Base-by-base conservation (phyloP, 1,284 basidiomycete genomes). In the Lentinula novae-zelandiae region DNA sequence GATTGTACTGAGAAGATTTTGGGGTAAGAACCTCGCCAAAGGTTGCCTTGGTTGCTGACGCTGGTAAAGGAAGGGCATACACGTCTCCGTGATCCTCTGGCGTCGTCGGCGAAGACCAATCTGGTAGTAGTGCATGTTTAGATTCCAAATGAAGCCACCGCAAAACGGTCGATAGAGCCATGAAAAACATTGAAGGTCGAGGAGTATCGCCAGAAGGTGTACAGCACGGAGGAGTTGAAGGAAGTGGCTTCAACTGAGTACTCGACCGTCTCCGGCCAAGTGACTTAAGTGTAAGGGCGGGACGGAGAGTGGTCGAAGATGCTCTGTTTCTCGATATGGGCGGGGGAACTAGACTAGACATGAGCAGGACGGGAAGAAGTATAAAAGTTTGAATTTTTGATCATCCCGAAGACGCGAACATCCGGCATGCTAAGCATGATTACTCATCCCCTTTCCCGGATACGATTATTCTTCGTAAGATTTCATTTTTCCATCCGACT, bases 1-100 rank as follows among this genome's bases (percentile, higher is more conserved):
- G 70, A 61, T 72, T 71, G 15, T 51, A 27, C 9, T 22, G 36
- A 9, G 62, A 63, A 69, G 68, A 57, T 69, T 81, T 80, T 64
- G 81, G 78, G 62, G 75, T 72, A 46, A 78, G 69, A 13, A 76
- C 69, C 58, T 82, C 79, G 52, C 72, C 73, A 66, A 88, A 87
- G 17, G 82, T 72, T 39, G 81, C 67, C 63, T 80, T 75, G 53
- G 78, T 76, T 15, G 86, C 81, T 13, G 82, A 78, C 5, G 86
- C 81, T 22, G 89, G 87, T 60, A 90, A 73, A n/a, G 89, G 89
- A n/a, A 92, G 81, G 50, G 89, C 75, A 59, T 78, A 79, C 60
- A 85, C 46, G 13, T 83, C 82, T 10, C 68, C 71, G 67, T 77
- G 78, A 17, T 83, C 76, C 52, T 76, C 78, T 13, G 84, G 80